Evolutionary conservation across 179 eudicot species (phyloP).

Genomic region (Sideroxylon spinosum): DNA sequence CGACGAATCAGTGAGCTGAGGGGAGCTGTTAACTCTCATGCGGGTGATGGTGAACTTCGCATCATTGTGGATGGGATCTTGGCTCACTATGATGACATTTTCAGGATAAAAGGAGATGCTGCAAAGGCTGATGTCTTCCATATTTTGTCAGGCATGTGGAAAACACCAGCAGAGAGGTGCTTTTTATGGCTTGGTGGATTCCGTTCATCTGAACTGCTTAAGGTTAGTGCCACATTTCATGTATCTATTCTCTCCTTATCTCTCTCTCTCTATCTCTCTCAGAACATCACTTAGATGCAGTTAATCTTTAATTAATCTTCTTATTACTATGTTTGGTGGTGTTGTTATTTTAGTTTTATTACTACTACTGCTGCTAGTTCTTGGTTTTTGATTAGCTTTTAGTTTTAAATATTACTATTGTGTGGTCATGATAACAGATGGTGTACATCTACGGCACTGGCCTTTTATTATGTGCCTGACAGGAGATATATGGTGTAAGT

Average conservation of each 20-base stretch:
- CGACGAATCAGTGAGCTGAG: constrained; percentile 54
- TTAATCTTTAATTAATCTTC: no score
- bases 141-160: constrained; percentile 73
- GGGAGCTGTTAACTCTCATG: constrained; percentile 59
- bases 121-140: constrained; percentile 65
- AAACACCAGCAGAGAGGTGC: constrained; percentile 70
- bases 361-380: no score
- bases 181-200: constrained; percentile 72
- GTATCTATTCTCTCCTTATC: not conserved
- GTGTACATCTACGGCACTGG: no score
- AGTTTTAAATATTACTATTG: no score
- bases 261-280: not conserved
- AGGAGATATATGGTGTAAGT: no score
- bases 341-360: no score
- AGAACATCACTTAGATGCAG: not conserved
- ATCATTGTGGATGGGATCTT: constrained; percentile 50
- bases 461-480: no score
- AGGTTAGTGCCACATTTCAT: constrained; percentile 35
- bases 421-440: no score
- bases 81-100: constrained; percentile 60
- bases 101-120: constrained; percentile 54
- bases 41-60: constrained; percentile 62
- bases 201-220: constrained; percentile 68
- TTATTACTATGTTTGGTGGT: no score
- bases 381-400: no score